Evolutionary conservation across 768 basidiomycete genomes (phyloP).

Genomic region (Phylloporus scabripes): DNA sequence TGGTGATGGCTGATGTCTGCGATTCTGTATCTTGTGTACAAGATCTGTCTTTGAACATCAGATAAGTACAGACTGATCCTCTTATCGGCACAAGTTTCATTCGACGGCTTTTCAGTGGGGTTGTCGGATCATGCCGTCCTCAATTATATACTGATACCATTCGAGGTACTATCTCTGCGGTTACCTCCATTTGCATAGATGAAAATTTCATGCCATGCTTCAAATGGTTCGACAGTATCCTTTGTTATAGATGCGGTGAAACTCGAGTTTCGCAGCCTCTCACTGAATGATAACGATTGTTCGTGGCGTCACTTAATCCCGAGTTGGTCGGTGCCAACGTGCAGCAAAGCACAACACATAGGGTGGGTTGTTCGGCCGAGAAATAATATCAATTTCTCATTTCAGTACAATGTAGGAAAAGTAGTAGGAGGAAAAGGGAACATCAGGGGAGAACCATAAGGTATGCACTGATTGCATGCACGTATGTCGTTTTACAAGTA

Average conservation of each 20-base stretch:
- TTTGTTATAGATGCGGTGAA: neutral
- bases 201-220: neutral
- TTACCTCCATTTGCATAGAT: too few relatives aligned
- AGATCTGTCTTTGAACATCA: neutral
- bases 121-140: too few relatives aligned
- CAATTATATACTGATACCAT: too few relatives aligned
- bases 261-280: neutral
- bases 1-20: slow-evolving; percentile 8
- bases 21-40: neutral
- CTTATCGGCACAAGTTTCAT: neutral
- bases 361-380: neutral
- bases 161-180: too few relatives aligned
- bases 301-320: too few relatives aligned
- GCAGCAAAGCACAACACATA: too few relatives aligned
- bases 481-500: slow-evolving; percentile 17
- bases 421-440: neutral
- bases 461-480: slow-evolving; percentile 1
- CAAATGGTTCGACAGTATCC: too few relatives aligned
- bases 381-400: neutral
- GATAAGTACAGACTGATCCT: neutral
- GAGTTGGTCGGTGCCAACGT: too few relatives aligned
- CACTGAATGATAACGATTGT: too few relatives aligned
- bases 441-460: slow-evolving; percentile 1
- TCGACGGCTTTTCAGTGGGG: too few relatives aligned
- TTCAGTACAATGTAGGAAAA: neutral